A percentile compares a stretch with the other conserved stretches of the same genome.
phyloP scores from a whole-genome alignment of 495 filamentous ascomycete genomes.

The Lophiotrema nucula region DNA sequence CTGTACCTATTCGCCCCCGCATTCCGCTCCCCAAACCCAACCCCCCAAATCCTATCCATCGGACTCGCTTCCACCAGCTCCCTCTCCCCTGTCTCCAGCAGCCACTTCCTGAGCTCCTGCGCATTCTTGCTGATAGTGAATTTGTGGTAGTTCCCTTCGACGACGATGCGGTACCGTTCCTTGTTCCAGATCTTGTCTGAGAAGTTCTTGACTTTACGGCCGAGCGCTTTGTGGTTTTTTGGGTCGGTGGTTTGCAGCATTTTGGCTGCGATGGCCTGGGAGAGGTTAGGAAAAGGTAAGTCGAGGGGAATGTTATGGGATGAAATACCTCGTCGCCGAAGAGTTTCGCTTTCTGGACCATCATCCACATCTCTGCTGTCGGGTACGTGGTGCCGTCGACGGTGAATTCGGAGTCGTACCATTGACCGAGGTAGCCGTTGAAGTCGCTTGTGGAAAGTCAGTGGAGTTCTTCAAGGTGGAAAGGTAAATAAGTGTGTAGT shows the following conservation, averaged over 20 bases:
- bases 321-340: conserved; percentile 44
- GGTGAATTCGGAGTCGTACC: conserved; percentile 38
- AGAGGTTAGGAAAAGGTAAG: too few species aligned
- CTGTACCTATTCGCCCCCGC: conserved; percentile 48
- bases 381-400: conserved; percentile 37
- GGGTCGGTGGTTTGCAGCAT: conserved; percentile 41
- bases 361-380: conserved; percentile 47
- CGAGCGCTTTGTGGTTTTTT: conserved; percentile 52
- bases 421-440: conserved; percentile 42
- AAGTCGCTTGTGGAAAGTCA: too few species aligned
- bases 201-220: conserved; percentile 57
- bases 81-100: conserved; percentile 58
- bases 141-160: conserved; percentile 59
- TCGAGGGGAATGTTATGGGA: too few species aligned
- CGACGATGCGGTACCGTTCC: conserved; percentile 51
- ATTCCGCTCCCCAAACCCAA: conserved; percentile 56
- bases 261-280: conserved; percentile 31
- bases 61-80: conserved; percentile 62
- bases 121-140: conserved; percentile 49
- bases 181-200: conserved; percentile 53
- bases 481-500: too few species aligned
- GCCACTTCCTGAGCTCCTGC: conserved; percentile 42
- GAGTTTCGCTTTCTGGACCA: conserved; percentile 42
- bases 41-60: conserved; percentile 64
- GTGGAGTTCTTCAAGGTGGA: neutral